phyloP scores from a whole-genome alignment of 163 green algal genomes.

The Scenedesmus sp. region DNA sequence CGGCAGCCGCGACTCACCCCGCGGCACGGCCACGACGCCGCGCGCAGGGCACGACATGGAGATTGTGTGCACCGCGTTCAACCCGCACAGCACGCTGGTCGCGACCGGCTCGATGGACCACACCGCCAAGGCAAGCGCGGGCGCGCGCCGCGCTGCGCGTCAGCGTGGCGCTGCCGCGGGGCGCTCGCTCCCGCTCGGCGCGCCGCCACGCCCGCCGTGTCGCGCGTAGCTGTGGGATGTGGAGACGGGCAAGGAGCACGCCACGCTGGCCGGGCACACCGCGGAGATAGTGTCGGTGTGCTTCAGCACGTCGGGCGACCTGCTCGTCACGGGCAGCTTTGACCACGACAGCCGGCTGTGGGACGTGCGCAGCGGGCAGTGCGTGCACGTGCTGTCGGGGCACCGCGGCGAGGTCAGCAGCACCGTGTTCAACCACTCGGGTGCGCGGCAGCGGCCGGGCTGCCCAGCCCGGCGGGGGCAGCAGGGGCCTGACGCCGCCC shows the following conservation, averaged over 20 bases:
- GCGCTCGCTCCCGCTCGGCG: slow-evolving; percentile 4
- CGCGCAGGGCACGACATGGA: slow-evolving; percentile 67
- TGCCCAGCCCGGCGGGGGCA: not conserved
- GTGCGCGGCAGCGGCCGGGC: slow-evolving; percentile 7
- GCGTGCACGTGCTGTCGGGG: slow-evolving; percentile 70
- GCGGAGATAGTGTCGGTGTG: slow-evolving; percentile 78
- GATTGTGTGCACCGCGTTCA: slow-evolving; percentile 82
- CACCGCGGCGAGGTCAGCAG: slow-evolving; percentile 70
- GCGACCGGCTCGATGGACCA: slow-evolving; percentile 84
- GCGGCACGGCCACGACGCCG: not conserved
- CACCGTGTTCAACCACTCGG: slow-evolving; percentile 68
- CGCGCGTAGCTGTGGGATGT: slow-evolving; percentile 75
- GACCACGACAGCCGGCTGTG: slow-evolving; percentile 77
- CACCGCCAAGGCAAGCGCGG: slow-evolving; percentile 61
- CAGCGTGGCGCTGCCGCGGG: not conserved
- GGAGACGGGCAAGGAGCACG: slow-evolving; percentile 65
- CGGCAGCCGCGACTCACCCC: no score
- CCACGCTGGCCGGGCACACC: slow-evolving; percentile 67
- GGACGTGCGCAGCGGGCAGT: slow-evolving; percentile 76
- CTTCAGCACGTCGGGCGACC: slow-evolving; percentile 74
- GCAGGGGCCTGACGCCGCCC: not conserved
- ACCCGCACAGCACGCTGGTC: slow-evolving; percentile 72
- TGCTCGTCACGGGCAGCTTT: slow-evolving; percentile 77
- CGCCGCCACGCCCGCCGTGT: not conserved
- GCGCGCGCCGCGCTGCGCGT: not conserved